Conservation (phyloP, 257 asterid genomes). For the Solanum clarkiae region DNA sequence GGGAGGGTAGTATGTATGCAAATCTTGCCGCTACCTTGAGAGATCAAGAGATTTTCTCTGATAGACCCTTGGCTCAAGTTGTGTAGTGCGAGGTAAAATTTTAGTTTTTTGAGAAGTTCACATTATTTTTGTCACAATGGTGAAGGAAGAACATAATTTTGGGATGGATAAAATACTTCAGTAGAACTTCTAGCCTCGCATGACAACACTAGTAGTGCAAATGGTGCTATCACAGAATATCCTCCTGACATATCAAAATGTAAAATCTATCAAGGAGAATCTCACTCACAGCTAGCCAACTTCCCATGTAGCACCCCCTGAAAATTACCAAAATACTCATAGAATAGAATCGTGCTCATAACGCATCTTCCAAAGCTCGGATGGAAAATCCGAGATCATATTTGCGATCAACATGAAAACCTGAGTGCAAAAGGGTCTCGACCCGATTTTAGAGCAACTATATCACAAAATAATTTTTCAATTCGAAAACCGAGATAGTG, state of each 20-base stretch:
- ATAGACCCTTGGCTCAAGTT: background rate
- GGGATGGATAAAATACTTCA: background rate
- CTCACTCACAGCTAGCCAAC: background rate
- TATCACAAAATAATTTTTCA: too few species aligned
- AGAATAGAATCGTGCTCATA: too few species aligned
- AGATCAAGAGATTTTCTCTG: too few species aligned
- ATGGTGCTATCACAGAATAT: background rate
- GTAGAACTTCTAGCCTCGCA: background rate
- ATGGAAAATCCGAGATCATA: too few species aligned
- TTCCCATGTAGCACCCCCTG: background rate
- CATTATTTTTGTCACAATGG: background rate
- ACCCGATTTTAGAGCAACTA: too few species aligned
- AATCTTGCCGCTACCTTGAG: too few species aligned
- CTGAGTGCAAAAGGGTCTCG: too few species aligned
- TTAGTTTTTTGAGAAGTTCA: background rate
- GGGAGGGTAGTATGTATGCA: too few species aligned
- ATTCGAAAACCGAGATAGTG: too few species aligned
- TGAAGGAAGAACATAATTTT: background rate
- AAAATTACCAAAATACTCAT: too few species aligned
- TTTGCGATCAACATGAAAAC: too few species aligned
- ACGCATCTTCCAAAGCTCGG: too few species aligned
- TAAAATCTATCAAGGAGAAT: background rate
- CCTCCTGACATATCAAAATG: background rate
- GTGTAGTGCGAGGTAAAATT: background rate
- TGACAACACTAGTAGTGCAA: background rate